Evolutionary conservation across 495 filamentous ascomycete species (phyloP).

Genomic region (Neurospora sp.): DNA sequence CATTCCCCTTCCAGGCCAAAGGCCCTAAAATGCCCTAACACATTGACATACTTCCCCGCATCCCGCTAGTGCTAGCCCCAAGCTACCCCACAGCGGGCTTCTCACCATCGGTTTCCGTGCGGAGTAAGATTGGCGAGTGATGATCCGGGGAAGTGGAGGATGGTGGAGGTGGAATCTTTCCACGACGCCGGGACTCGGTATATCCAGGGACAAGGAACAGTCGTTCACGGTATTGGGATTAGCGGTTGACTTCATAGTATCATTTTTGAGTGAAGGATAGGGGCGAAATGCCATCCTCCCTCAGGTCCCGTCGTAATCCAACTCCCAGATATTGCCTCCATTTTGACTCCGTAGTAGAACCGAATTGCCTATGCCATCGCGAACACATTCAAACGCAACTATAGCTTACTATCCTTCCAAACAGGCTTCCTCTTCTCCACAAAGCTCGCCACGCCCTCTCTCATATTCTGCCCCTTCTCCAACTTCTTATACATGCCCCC

Average conservation of each 20-base stretch:
- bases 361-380: neutral
- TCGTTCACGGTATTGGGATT: neutral
- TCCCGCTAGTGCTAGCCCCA: neutral
- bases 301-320: too few relatives aligned
- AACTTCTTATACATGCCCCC: slow-evolving; percentile 50
- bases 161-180: too few relatives aligned
- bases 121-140: neutral
- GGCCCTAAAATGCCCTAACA: neutral
- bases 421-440: slow-evolving; percentile 63
- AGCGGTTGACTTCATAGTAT: too few relatives aligned
- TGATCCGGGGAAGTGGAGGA: neutral
- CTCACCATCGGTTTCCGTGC: neutral
- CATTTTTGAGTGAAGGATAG: neutral
- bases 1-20: neutral
- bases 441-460: slow-evolving; percentile 70
- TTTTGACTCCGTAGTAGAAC: neutral
- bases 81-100: neutral
- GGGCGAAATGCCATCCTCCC: neutral
- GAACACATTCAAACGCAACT: neutral
- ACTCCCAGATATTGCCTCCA: neutral
- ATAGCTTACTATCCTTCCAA: slow-evolving; percentile 71
- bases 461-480: slow-evolving; percentile 60
- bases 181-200: too few relatives aligned
- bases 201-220: neutral
- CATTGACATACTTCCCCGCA: neutral